Evolutionary conservation across 306 rosid species (phyloP).

Genomic region (Quercus engelmannii): DNA sequence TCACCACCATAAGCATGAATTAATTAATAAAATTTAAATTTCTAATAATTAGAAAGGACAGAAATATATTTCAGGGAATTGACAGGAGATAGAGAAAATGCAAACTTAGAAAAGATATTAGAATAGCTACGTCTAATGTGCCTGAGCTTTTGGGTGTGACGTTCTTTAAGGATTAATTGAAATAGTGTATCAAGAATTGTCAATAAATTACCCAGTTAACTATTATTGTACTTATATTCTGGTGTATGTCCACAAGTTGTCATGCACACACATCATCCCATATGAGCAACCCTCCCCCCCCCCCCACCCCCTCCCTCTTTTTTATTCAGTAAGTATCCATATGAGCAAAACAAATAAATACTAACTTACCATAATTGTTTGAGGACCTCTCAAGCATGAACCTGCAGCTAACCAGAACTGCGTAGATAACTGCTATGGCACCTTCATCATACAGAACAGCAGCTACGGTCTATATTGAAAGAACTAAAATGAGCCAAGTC

Average conservation of each 20-base stretch:
- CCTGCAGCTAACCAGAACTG: conserved; percentile 86
- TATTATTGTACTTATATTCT: too few species aligned
- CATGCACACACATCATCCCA: not conserved
- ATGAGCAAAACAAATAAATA: not conserved
- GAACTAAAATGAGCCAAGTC: conserved; percentile 22
- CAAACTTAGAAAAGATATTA: too few species aligned
- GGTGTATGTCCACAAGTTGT: not conserved
- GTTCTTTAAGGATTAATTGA: too few species aligned
- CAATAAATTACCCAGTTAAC: too few species aligned
- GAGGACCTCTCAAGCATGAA: conserved; percentile 93
- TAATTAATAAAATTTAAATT: too few species aligned
- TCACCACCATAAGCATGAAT: too few species aligned
- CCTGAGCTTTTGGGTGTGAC: too few species aligned
- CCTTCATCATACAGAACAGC: conserved; percentile 88
- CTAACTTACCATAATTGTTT: conserved; percentile 73
- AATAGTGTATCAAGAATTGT: too few species aligned
- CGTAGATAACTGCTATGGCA: conserved; percentile 70
- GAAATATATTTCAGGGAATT: too few species aligned
- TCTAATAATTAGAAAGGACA: too few species aligned
- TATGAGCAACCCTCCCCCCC: not conserved
- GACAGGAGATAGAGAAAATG: too few species aligned
- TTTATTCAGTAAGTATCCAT: not conserved
- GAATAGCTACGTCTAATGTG: too few species aligned
- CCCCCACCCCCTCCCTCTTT: not conserved
- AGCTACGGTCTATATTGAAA: conserved; percentile 68